Conservation (phyloP, 2,329 filamentous ascomycete species). For the Alternaria sp. region DNA sequence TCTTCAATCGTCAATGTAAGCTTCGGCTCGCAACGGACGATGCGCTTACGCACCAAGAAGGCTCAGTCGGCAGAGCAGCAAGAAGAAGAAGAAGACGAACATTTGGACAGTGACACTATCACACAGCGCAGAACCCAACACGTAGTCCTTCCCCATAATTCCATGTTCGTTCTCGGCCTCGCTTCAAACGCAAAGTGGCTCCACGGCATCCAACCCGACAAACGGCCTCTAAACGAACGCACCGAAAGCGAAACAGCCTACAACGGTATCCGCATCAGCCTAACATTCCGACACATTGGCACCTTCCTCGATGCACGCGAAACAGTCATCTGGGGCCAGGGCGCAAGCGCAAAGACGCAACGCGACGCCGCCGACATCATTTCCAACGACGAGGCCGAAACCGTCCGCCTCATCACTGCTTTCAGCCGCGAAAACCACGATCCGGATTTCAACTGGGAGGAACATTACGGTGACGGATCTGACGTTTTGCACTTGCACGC, state of each 20-base stretch:
- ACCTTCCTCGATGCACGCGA: conserved; percentile 78
- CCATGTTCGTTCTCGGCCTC: conserved; percentile 83
- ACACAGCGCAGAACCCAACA: conserved; percentile 67
- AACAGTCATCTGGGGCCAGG: conserved; percentile 87
- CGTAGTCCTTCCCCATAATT: conserved; percentile 84
- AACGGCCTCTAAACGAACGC: conserved; percentile 74
- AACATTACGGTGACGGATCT: conserved; percentile 79
- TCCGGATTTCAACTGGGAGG: conserved; percentile 76
- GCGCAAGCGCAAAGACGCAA: conserved; percentile 74
- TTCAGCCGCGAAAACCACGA: conserved; percentile 86
- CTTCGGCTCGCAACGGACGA: conserved; percentile 88
- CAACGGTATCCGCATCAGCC: conserved; percentile 80
- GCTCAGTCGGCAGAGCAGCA: conserved; percentile 16
- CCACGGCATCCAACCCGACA: conserved; percentile 91
- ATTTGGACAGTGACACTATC: conserved; percentile 23
- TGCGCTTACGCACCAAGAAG: conserved; percentile 88
- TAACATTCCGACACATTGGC: conserved; percentile 90
- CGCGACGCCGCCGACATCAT: conserved; percentile 69
- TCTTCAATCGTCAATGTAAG: conserved; percentile 93
- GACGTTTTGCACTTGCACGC: conserved; percentile 74
- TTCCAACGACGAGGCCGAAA: conserved; percentile 73
- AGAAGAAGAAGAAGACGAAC: conserved; percentile 25
- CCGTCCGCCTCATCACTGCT: conserved; percentile 74
- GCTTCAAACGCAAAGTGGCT: conserved; percentile 87
- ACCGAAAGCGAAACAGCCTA: conserved; percentile 74